Evolutionary conservation across 352 stramenopile genomes (phyloP).

Genomic region (Aphanomyces stellatus): DNA sequence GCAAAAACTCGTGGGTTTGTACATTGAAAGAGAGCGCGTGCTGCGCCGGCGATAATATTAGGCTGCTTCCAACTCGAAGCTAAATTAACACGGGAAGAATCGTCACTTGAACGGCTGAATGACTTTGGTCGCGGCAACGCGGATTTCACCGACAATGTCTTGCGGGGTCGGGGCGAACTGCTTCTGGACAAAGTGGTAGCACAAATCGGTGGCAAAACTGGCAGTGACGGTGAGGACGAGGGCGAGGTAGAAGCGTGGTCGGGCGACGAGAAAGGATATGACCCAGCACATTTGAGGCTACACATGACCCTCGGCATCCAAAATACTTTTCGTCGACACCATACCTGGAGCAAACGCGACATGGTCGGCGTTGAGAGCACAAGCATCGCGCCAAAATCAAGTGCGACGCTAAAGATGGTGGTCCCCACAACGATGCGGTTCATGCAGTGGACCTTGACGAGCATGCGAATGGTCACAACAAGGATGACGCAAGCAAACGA

Average conservation of each 20-base stretch:
- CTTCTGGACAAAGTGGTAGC: not conserved
- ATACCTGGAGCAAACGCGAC: not conserved
- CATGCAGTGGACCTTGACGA: not conserved
- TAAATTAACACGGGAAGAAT: too few species aligned
- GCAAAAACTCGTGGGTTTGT: slow-evolving; percentile 10
- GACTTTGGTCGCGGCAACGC: too few species aligned
- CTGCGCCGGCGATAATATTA: too few species aligned
- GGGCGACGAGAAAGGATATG: not conserved
- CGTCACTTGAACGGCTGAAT: too few species aligned
- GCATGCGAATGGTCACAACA: slow-evolving; percentile 4
- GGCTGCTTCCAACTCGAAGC: too few species aligned
- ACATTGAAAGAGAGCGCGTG: slow-evolving; percentile 10
- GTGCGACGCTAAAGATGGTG: not conserved
- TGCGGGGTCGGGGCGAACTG: not conserved
- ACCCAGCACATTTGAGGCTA: not conserved
- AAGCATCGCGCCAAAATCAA: not conserved
- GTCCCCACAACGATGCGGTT: not conserved
- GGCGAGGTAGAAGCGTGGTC: slow-evolving; percentile 1
- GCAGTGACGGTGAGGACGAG: not conserved
- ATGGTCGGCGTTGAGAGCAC: not conserved
- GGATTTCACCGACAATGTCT: not conserved
- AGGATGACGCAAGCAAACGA: not conserved
- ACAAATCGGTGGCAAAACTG: not conserved
- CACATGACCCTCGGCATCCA: not conserved
- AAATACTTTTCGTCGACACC: not conserved